Percentiles rank a stretch among this genome's conserved stretches.
Evolutionary conservation across 2,329 filamentous ascomycete species (phyloP).

Genomic region (Nemania abortiva): DNA sequence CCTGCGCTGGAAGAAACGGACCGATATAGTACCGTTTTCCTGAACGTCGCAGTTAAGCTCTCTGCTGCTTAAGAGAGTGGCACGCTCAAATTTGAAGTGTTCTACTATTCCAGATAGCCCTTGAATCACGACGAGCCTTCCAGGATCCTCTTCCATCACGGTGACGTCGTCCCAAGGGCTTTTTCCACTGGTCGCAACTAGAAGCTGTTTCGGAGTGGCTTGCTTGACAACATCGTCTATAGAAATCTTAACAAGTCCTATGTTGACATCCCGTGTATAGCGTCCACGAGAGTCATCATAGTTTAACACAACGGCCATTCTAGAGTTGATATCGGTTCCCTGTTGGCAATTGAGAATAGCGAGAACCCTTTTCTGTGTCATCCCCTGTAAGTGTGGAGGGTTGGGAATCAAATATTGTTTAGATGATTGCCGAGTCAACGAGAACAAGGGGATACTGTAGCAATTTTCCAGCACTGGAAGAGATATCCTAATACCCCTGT

Average conservation of each 20-base stretch:
- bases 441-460: slow-evolving; percentile 7
- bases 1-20: slow-evolving; percentile 11
- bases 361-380: slow-evolving; percentile 9
- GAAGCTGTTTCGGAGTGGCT: slow-evolving; percentile 4
- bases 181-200: slow-evolving; percentile 5
- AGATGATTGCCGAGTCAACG: background rate
- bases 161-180: slow-evolving; percentile 5
- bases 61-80: slow-evolving; percentile 2
- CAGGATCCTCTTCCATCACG: slow-evolving; percentile 11
- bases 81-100: slow-evolving; percentile 2
- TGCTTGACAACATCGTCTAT: slow-evolving; percentile 3
- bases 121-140: slow-evolving; percentile 18
- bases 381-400: slow-evolving; percentile 7
- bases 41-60: slow-evolving; percentile 3
- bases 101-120: background rate
- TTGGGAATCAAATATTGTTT: slow-evolving; percentile 20
- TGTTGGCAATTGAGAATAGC: slow-evolving; percentile 24
- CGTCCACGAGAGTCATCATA: slow-evolving; percentile 2
- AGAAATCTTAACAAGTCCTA: slow-evolving; percentile 19
- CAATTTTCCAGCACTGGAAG: slow-evolving; percentile 17
- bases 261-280: slow-evolving; percentile 22
- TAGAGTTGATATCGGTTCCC: background rate
- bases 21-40: slow-evolving; percentile 20
- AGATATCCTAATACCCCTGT: slow-evolving; percentile 17
- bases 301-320: slow-evolving; percentile 16